Base-by-base conservation (phyloP, 768 basidiomycete species). In the Amanita phalloides region DNA sequence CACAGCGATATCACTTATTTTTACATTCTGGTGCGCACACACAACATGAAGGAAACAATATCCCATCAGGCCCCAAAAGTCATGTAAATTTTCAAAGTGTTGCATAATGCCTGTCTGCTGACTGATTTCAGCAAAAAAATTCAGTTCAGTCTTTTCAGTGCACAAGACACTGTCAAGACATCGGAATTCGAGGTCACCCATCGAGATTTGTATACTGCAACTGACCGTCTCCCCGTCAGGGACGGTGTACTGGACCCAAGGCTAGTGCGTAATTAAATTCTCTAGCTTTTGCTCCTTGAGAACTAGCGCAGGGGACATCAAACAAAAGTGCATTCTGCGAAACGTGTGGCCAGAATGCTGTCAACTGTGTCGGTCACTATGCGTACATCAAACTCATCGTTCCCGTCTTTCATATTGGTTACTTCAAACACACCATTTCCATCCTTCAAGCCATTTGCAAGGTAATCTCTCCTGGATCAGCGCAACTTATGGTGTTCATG, bases 371-470 rank as follows among this genome's bases (percentile, higher is more conserved):
- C 21, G 96, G 96, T 1, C 96, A 99, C 66, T 98, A 96, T 64
- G 94, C 94, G 4, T 98, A 98, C 69, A 97, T 99, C 71, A 97
- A 96, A 67, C 77, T 99, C 39, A 82, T 86, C 30, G 83, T 99
- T 17, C 96, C 96, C 0, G 94, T 98, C 17, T 99, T 98, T 66
- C 96, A 99, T 64, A 91, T 98, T 52, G 96, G 96, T 6, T 99
- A 91, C 68, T 98, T 99, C 73, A 90, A 93, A 64, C 93, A 97
- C 58, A 90, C 87, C 14, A 91, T 98, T 54, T 78, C 79, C 23
- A 86, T 98, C 56, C 77, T 98, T 1, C 96, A 98, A 63, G 87
- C 88, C 58, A 93, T 98, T 57, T 99, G 96, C 78, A 99, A 99
- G 72, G 94, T 92, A 55, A 50, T 75, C 58, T 13, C 38, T 26